Evolutionary conservation across 352 stramenopile species (phyloP).

Genomic region (Peronospora belbahrii): DNA sequence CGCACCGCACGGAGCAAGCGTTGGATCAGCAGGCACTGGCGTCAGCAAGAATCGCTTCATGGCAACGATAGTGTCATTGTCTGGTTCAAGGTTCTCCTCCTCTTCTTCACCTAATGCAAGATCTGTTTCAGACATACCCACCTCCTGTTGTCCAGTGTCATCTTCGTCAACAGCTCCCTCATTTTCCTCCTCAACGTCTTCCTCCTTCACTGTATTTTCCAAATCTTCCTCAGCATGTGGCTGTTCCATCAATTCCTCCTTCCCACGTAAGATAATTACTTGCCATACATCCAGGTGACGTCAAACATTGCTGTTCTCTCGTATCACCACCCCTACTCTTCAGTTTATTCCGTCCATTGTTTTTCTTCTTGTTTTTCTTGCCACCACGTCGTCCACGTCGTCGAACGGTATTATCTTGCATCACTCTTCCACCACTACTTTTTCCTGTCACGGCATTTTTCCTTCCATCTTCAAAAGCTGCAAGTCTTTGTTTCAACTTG

Average conservation of each 20-base stretch:
- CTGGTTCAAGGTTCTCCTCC: constrained; percentile 10
- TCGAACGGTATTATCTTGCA: constrained; percentile 15
- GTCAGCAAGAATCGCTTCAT: constrained; percentile 40
- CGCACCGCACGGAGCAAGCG: constrained; percentile 18
- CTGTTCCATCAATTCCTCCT: constrained; percentile 14
- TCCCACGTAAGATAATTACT: constrained; percentile 9
- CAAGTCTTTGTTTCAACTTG: constrained; percentile 21
- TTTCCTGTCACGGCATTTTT: background rate
- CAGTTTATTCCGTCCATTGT: constrained; percentile 17
- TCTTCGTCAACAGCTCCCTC: constrained; percentile 16
- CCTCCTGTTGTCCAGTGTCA: constrained; percentile 7
- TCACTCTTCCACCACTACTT: background rate
- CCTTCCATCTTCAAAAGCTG: constrained; percentile 16
- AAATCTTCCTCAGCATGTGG: constrained; percentile 8
- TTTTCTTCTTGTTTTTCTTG: constrained; percentile 35
- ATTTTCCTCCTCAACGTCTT: constrained; percentile 18
- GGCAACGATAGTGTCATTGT: constrained; percentile 14
- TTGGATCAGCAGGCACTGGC: constrained; percentile 18
- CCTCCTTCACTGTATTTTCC: constrained; percentile 8
- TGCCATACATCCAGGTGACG: constrained; percentile 6
- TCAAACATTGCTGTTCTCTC: constrained; percentile 6
- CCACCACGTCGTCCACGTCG: constrained; percentile 18
- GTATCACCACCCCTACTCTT: constrained; percentile 3
- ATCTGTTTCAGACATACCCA: constrained; percentile 4
- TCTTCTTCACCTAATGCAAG: constrained; percentile 3